Conservation (phyloP, 1,139 yeast species). For the Geotrichum histeridarum region DNA sequence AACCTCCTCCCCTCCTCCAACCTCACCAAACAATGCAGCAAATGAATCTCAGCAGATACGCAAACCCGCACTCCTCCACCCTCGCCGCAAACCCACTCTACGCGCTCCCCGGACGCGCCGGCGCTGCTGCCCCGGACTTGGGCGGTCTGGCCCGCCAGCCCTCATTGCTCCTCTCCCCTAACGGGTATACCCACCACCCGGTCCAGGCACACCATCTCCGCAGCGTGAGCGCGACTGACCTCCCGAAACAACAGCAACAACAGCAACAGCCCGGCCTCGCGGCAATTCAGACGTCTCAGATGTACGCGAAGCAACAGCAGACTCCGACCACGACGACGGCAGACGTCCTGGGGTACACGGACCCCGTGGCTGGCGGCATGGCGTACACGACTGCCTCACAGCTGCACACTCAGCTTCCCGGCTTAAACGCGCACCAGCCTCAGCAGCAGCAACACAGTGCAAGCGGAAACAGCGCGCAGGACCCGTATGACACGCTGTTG, state of each 20-base stretch:
- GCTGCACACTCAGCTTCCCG: background rate
- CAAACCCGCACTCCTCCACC: background rate
- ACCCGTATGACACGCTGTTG: conserved; percentile 3
- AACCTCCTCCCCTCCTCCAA: conserved; percentile 3
- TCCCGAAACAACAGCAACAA: background rate
- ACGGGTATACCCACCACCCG: background rate
- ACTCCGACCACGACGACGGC: background rate
- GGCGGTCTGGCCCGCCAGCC: no score
- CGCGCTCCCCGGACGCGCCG: background rate
- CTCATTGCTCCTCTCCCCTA: background rate
- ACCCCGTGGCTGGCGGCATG: background rate
- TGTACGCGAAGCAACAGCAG: background rate
- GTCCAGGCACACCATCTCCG: background rate
- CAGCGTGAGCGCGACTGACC: background rate
- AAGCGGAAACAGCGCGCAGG: background rate
- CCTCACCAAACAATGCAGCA: conserved; percentile 14
- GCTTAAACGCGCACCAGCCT: background rate
- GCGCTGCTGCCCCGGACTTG: background rate
- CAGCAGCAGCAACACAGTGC: background rate
- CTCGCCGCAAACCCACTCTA: conserved; percentile 1
- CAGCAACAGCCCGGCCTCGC: background rate
- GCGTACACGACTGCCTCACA: background rate
- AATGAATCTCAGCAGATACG: background rate
- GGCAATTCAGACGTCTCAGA: background rate
- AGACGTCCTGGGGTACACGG: background rate